Evolutionary conservation across 208 protist species (phyloP).

Genomic region (Vickermania spadyakhi): DNA sequence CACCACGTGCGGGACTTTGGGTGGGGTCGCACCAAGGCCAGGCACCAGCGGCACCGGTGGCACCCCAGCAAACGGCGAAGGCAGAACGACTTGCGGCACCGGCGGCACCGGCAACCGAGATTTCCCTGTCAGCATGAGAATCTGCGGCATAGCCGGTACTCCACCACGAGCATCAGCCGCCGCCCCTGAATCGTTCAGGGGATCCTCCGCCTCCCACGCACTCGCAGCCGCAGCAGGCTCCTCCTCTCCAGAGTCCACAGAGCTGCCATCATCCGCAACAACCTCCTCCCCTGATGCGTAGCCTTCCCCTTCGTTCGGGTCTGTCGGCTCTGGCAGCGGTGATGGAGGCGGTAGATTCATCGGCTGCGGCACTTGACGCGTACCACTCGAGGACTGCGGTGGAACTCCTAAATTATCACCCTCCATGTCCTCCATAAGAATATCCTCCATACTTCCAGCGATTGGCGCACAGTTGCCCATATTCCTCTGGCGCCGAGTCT

Average conservation of each 20-base stretch:
- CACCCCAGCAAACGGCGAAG: neutral
- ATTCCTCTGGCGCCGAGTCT: constrained; percentile 25
- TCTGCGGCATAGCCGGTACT: too few relatives aligned
- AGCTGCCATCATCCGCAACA: neutral
- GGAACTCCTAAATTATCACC: too few relatives aligned
- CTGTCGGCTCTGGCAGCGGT: neutral
- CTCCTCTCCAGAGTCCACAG: neutral
- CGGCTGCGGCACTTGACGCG: neutral
- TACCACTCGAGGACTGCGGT: neutral
- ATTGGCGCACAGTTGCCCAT: neutral
- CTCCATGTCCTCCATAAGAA: constrained; percentile 7
- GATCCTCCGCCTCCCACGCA: too few relatives aligned
- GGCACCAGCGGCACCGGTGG: neutral
- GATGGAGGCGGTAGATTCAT: neutral
- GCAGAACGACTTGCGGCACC: neutral
- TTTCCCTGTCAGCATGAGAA: too few relatives aligned
- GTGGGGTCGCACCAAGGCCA: neutral
- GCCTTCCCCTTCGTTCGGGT: neutral
- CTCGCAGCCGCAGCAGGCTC: neutral
- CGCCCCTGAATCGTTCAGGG: too few relatives aligned
- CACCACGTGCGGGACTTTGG: neutral
- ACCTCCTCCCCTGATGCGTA: neutral
- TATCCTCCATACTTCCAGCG: constrained; percentile 1
- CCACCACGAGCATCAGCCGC: too few relatives aligned
- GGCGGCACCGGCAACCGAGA: too few relatives aligned